Percentiles rank a stretch among this genome's conserved stretches.
These are phyloP conservation scores for Mortierella polycephala DNA, from an alignment of 371 early-diverging fungal species.

Conservation along the genomic window DNA sequence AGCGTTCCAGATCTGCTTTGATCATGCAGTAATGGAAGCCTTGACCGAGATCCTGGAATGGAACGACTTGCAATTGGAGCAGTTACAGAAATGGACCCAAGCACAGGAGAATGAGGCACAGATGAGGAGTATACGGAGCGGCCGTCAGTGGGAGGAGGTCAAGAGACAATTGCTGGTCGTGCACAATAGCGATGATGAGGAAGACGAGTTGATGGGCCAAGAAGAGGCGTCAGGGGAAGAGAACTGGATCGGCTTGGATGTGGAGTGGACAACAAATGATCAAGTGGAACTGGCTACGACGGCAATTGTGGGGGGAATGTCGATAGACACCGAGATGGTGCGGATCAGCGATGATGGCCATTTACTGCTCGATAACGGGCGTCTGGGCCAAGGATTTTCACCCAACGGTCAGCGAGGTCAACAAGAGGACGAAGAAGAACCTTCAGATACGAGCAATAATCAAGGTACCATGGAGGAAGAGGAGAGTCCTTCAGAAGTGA, in stretches of 20 bases:
- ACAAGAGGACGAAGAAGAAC: too few relatives aligned
- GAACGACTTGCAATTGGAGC: conserved; percentile 22
- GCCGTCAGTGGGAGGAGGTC: conserved; percentile 27
- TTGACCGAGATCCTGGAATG: conserved; percentile 21
- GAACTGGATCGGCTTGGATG: conserved; percentile 20
- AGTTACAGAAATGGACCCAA: conserved; percentile 21
- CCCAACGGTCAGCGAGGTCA: conserved; percentile 2
- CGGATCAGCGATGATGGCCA: conserved; percentile 27
- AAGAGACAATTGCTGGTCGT: conserved; percentile 19
- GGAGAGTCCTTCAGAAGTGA: conserved; percentile 4
- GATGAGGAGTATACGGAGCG: conserved; percentile 8
- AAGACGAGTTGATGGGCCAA: background rate
- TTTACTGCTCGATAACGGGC: conserved; percentile 39
- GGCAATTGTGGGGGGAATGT: conserved; percentile 15
- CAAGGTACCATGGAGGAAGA: background rate
- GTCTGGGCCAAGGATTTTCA: conserved; percentile 13
- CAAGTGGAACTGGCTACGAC: conserved; percentile 6
- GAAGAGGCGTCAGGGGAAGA: background rate
- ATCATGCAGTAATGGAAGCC: conserved; percentile 38
- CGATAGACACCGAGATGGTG: conserved; percentile 20
- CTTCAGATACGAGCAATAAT: too few relatives aligned
- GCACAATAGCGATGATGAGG: background rate
- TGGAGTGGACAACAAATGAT: conserved; percentile 45
- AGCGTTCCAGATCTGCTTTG: conserved; percentile 40
- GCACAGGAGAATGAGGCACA: conserved; percentile 21